Base-by-base conservation (phyloP, 805 yeast species). In the Candida krabiensis region DNA sequence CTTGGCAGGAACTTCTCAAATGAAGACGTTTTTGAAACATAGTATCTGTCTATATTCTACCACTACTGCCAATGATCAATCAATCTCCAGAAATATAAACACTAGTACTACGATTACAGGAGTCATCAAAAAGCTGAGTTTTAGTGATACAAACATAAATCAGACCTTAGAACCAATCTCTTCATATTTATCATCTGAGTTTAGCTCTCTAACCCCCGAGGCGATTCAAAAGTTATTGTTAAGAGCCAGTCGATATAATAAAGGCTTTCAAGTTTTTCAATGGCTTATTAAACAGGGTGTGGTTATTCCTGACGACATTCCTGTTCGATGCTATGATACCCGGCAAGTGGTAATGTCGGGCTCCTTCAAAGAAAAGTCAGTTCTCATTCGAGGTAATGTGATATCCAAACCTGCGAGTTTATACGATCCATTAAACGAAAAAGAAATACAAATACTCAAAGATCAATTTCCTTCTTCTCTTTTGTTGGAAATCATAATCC, bases 191-290 rank as follows among this genome's bases (percentile, higher is more conserved):
- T n/a, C n/a, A n/a, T n/a, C n/a, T n/a, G n/a, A n/a, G n/a, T n/a
- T n/a, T n/a, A n/a, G n/a, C n/a, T n/a, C n/a, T n/a, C 24, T 21
- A 11, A 8, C 24, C 11, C 24, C 29, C 9, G 17, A 15, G 13
- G 27, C 27, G 12, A 23, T 31, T 9, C 8, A 12, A n/a, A 17
- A 11, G 9, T n/a, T 21, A 12, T 12, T 31, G 7, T 9, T 18
- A 9, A 29, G 19, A 9, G 35, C 35, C 6, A 8, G 12, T 6
- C n/a, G 19, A 27, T 19, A n/a, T 21, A 21, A 21, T n/a, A 31
- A 21, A 13, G 35, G 35, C 11, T 31, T 31, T 31, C 9, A 12
- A 9, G 27, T 31, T 15, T 31, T 31, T 31, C 8, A 14, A 12
- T 16, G 12, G 16, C 15, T 31, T 6, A 12, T 31, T 9, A n/a